Conservation (phyloP, 495 filamentous ascomycete genomes). For the Podospora conica region DNA sequence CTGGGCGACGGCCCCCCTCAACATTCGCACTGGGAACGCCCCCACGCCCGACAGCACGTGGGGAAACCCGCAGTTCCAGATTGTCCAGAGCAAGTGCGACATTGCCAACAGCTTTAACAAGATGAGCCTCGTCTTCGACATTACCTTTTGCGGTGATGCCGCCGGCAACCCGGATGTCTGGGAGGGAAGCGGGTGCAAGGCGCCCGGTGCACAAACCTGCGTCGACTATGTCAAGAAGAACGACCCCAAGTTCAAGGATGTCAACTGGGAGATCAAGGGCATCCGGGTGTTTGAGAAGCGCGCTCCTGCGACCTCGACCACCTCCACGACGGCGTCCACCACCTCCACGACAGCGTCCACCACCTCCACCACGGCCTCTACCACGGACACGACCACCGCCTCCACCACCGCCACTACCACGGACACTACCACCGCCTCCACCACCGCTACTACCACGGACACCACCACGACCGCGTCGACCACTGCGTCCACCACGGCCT, state of each 20-base stretch:
- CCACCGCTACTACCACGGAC: constrained; percentile 42
- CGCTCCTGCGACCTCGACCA: constrained; percentile 33
- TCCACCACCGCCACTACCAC: constrained; percentile 28
- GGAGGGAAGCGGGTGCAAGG: constrained; percentile 15
- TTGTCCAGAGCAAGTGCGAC: constrained; percentile 35
- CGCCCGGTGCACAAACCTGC: constrained; percentile 36
- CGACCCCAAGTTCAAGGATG: constrained; percentile 47
- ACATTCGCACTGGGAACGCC: constrained; percentile 44
- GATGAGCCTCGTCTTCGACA: constrained; percentile 43
- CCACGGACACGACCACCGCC: constrained; percentile 37
- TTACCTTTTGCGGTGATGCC: constrained; percentile 45
- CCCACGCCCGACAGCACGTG: constrained; percentile 56
- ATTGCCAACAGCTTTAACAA: constrained; percentile 40
- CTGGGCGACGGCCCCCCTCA: constrained; percentile 49
- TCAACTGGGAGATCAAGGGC: constrained; percentile 51
- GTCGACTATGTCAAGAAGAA: constrained; percentile 53
- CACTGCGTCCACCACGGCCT: constrained; percentile 18
- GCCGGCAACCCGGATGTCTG: constrained; percentile 28
- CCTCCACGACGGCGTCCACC: constrained; percentile 18
- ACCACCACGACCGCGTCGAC: constrained; percentile 19
- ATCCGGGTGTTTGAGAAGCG: constrained; percentile 46
- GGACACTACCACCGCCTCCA: constrained; percentile 31
- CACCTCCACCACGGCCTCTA: constrained; percentile 34
- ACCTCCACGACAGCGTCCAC: constrained; percentile 30
- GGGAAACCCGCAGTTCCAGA: constrained; percentile 57